These are phyloP conservation scores for Ensete ventricosum DNA, from an alignment of 176 grass and related monocot species.

Conservation along the genomic window DNA sequence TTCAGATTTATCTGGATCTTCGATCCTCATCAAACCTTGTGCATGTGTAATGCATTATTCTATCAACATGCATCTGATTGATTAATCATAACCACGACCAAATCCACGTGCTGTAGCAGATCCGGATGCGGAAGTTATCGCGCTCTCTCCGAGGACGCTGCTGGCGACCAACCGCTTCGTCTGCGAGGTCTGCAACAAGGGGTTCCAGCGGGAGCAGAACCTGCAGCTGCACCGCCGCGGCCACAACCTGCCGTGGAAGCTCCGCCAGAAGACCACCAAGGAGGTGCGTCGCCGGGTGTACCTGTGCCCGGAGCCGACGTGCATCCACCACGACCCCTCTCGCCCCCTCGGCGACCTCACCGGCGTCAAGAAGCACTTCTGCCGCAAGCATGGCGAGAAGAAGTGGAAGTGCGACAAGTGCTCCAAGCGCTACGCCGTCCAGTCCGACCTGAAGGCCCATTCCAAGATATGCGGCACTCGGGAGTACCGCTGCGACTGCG, in stretches of 20 bases:
- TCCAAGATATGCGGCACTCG: constrained; percentile 96
- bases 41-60: too few species aligned
- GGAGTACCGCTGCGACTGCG: constrained; percentile 97
- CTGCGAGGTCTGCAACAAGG: constrained; percentile 98
- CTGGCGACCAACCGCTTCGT: constrained; percentile 90
- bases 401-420: constrained; percentile 99
- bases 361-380: constrained; percentile 99
- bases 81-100: too few species aligned
- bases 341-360: constrained; percentile 92
- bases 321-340: constrained; percentile 88
- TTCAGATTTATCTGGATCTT: too few species aligned
- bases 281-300: constrained; percentile 71
- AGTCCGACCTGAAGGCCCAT: constrained; percentile 97
- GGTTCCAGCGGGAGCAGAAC: constrained; percentile 95
- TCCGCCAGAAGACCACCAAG: constrained; percentile 77
- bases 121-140: constrained; percentile 93
- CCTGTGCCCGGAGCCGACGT: constrained; percentile 84
- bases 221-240: constrained; percentile 90
- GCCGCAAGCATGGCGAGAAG: constrained; percentile 99
- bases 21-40: too few species aligned
- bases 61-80: too few species aligned
- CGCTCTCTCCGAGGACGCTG: constrained; percentile 81
- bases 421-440: constrained; percentile 94
- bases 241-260: constrained; percentile 95
- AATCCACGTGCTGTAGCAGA: constrained; percentile 26